These are phyloP conservation scores for Aschersonia sp. DNA, from an alignment of 2,329 filamentous ascomycete genomes.

Conservation along the genomic window DNA sequence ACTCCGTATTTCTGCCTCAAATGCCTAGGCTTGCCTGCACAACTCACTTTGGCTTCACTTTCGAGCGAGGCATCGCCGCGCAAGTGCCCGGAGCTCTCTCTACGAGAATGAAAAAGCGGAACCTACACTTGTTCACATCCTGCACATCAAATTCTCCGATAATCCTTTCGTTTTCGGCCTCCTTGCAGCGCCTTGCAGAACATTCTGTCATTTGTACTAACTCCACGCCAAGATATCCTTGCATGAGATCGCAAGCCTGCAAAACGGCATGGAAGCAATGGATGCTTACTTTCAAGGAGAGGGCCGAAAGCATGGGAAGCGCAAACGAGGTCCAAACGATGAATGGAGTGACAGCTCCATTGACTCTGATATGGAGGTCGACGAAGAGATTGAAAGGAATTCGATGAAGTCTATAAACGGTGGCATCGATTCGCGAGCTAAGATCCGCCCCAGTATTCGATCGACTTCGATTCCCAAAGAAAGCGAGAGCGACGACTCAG, in stretches of 20 bases:
- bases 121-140: no score
- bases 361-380: slow-evolving; percentile 10
- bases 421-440: not conserved
- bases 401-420: slow-evolving; percentile 8
- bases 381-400: slow-evolving; percentile 1
- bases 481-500: slow-evolving; percentile 1
- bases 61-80: not conserved
- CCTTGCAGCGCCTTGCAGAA: no score
- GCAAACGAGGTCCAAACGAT: slow-evolving; percentile 14
- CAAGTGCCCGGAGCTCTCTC: not conserved
- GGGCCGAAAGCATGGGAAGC: slow-evolving; percentile 11
- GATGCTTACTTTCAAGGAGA: slow-evolving; percentile 7
- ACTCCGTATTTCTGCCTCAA: not conserved
- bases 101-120: no score
- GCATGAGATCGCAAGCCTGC: slow-evolving; percentile 13
- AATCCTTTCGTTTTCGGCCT: no score
- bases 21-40: not conserved
- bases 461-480: not conserved
- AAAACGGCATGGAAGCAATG: slow-evolving; percentile 18
- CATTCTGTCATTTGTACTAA: slow-evolving; percentile 5
- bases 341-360: slow-evolving; percentile 9
- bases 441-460: not conserved
- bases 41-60: not conserved
- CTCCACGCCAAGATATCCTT: slow-evolving; percentile 14
- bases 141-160: no score